phyloP scores from a whole-genome alignment of 148 eudicot species.

The Rhododendron simsii region DNA sequence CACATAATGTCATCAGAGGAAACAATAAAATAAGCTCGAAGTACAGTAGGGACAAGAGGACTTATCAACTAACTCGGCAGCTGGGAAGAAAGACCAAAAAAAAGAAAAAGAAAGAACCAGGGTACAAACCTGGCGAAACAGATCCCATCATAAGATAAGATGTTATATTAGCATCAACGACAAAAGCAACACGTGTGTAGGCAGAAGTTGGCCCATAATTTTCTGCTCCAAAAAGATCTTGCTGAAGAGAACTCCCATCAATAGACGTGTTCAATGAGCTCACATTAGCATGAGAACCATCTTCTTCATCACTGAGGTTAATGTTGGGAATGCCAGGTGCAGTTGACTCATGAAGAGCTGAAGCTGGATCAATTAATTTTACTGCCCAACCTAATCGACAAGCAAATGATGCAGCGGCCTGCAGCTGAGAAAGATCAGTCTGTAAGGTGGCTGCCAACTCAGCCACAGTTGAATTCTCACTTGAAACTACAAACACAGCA shows the following conservation, averaged over 20 bases:
- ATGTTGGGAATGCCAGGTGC: constrained; percentile 37
- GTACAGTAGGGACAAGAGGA: background rate
- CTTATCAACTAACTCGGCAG: background rate
- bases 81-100: background rate
- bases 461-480: constrained; percentile 93
- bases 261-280: constrained; percentile 43
- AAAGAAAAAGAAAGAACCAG: background rate
- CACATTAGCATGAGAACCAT: constrained; percentile 46
- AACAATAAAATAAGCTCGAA: background rate
- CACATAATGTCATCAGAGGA: background rate
- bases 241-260: constrained; percentile 48
- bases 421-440: constrained; percentile 49
- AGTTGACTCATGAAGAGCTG: constrained; percentile 71
- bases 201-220: constrained; percentile 41
- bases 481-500: constrained; percentile 98
- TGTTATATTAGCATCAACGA: constrained; percentile 96
- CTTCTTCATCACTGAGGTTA: constrained; percentile 70
- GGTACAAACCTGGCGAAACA: constrained; percentile 85
- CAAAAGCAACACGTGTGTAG: constrained; percentile 85
- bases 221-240: constrained; percentile 53
- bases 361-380: constrained; percentile 81
- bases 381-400: constrained; percentile 99
- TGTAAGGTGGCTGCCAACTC: constrained; percentile 90
- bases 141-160: constrained; percentile 99
- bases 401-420: constrained; percentile 85